phyloP scores from a whole-genome alignment of 208 protist species.

The Trypanosoma mega region DNA sequence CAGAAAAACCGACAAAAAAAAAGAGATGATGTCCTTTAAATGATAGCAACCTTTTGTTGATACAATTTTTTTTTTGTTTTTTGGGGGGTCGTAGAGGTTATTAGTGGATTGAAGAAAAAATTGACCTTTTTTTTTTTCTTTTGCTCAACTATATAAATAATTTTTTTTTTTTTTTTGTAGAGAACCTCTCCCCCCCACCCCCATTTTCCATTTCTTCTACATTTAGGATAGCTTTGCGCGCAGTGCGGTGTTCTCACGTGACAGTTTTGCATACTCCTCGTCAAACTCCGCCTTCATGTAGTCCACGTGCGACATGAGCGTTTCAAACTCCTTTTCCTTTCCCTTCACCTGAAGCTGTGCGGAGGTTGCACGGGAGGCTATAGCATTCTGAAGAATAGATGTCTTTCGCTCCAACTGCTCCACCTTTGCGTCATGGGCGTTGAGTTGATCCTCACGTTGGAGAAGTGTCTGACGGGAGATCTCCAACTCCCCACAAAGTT shows the following conservation, averaged over 20 bases:
- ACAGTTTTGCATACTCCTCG: slow-evolving; percentile 44
- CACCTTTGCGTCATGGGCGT: slow-evolving; percentile 63
- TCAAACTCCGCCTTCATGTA: slow-evolving; percentile 56
- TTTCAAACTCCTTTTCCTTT: slow-evolving; percentile 64
- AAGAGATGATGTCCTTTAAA: too few relatives aligned
- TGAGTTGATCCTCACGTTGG: slow-evolving; percentile 71
- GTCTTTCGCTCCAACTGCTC: slow-evolving; percentile 79
- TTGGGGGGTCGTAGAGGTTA: too few relatives aligned
- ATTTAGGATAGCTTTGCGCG: slow-evolving; percentile 24
- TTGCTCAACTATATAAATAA: not conserved
- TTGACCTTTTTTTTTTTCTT: too few relatives aligned
- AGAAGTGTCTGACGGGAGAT: slow-evolving; percentile 56
- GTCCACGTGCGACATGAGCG: slow-evolving; percentile 45
- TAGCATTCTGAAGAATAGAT: slow-evolving; percentile 62
- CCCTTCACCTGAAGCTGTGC: slow-evolving; percentile 51
- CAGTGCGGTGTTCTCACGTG: slow-evolving; percentile 47
- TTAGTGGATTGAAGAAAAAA: too few relatives aligned
- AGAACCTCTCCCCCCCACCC: not conserved
- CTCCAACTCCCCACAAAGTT: slow-evolving; percentile 56
- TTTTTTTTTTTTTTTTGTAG: not conserved
- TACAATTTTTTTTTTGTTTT: too few relatives aligned
- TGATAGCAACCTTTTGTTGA: too few relatives aligned
- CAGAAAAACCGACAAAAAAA: slow-evolving; percentile 14
- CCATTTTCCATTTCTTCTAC: not conserved
- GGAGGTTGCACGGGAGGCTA: slow-evolving; percentile 53